Percentiles rank a stretch among this genome's conserved stretches.
Evolutionary conservation across 768 basidiomycete species (phyloP).

Genomic region (Pisolithus albus): DNA sequence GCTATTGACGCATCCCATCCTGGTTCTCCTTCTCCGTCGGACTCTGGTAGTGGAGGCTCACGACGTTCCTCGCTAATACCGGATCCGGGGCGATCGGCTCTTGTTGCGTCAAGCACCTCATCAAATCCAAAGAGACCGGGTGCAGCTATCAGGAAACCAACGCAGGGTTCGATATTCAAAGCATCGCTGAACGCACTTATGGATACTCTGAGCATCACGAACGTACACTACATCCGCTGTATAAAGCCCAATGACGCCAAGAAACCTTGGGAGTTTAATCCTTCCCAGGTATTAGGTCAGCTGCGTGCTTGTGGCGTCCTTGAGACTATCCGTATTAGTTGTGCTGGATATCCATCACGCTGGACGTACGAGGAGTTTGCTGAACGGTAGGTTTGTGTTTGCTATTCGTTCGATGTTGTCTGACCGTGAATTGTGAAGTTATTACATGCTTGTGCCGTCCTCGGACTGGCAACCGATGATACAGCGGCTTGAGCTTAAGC

Average conservation of each 20-base stretch:
- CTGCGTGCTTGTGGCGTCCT: slow-evolving; percentile 97
- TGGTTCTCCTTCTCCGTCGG: slow-evolving; percentile 69
- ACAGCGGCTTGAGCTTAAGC: slow-evolving; percentile 69
- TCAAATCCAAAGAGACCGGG: slow-evolving; percentile 55
- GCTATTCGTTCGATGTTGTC: slow-evolving; percentile 3
- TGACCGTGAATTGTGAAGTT: slow-evolving; percentile 42
- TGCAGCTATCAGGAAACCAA: slow-evolving; percentile 79
- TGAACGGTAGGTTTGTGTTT: slow-evolving; percentile 60
- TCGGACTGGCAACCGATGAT: slow-evolving; percentile 83
- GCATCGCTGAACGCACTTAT: slow-evolving; percentile 87
- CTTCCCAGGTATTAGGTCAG: slow-evolving; percentile 92
- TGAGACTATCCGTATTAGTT: slow-evolving; percentile 97
- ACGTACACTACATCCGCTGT: slow-evolving; percentile 98
- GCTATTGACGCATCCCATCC: slow-evolving; percentile 62
- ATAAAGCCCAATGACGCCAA: slow-evolving; percentile 99
- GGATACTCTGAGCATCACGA: slow-evolving; percentile 95
- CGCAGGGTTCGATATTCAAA: slow-evolving; percentile 98
- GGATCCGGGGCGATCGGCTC: slow-evolving; percentile 74
- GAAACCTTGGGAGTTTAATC: slow-evolving; percentile 93
- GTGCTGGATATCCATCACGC: slow-evolving; percentile 95
- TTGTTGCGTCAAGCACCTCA: slow-evolving; percentile 46
- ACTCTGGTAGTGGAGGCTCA: slow-evolving; percentile 69
- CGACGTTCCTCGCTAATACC: slow-evolving; percentile 82
- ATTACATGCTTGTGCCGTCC: slow-evolving; percentile 93
- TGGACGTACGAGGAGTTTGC: slow-evolving; percentile 99